Conservation (phyloP, 345 rosid genomes). For the Alliaria petiolata region DNA sequence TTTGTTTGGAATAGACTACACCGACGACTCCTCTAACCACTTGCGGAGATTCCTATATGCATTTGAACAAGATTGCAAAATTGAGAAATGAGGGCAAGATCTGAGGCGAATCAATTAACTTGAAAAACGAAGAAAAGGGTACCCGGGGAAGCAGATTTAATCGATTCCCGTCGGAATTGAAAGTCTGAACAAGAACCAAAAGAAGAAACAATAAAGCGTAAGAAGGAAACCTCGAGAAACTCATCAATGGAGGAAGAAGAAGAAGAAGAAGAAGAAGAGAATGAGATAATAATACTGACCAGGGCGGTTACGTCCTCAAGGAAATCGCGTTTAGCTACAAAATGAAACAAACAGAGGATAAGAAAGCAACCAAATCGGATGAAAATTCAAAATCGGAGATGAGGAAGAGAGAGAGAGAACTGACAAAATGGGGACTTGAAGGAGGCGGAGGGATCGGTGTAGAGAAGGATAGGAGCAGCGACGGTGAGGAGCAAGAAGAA, state of each 20-base stretch:
- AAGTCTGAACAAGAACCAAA: constrained; percentile 51
- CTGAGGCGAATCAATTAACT: background rate
- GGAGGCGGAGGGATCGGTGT: constrained; percentile 49
- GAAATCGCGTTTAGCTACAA: constrained; percentile 64
- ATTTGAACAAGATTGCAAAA: constrained; percentile 8
- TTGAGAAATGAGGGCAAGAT: constrained; percentile 9
- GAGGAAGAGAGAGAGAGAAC: background rate
- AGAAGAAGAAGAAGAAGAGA: background rate
- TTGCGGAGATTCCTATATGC: constrained; percentile 52
- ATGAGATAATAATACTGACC: constrained; percentile 38
- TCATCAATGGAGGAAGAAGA: background rate
- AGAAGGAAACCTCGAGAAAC: too few species aligned
- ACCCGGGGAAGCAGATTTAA: constrained; percentile 81
- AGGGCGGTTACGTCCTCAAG: constrained; percentile 63
- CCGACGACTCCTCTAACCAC: constrained; percentile 50
- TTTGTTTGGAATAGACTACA: constrained; percentile 46
- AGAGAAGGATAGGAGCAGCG: constrained; percentile 72
- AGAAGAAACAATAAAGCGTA: constrained; percentile 2
- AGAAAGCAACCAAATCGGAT: background rate
- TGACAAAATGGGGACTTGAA: constrained; percentile 46
- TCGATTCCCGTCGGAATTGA: constrained; percentile 47
- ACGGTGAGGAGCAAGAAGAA: constrained; percentile 63
- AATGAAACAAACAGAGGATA: background rate
- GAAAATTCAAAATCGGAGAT: background rate
- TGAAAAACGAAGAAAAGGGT: background rate